phyloP scores from a whole-genome alignment of 164 flowering plant genomes.

The Dillenia turbinata region DNA sequence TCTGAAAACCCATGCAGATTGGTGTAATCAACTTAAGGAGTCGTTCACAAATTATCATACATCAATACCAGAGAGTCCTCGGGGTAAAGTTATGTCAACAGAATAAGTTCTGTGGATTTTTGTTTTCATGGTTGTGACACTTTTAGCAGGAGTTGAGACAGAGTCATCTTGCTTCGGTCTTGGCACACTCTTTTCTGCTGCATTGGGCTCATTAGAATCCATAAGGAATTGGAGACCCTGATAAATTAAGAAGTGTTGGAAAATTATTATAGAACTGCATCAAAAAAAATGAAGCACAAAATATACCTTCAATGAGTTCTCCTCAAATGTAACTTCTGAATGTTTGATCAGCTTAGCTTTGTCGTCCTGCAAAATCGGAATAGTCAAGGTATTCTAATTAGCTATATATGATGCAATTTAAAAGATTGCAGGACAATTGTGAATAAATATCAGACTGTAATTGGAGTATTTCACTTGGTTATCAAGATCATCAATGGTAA shows the following conservation, averaged over 20 bases:
- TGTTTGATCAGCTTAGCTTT: conserved; percentile 26
- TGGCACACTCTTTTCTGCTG: conserved; percentile 18
- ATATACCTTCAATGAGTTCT: conserved; percentile 38
- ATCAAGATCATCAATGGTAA: too few relatives aligned
- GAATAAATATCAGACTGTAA: neutral
- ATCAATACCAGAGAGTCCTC: too few relatives aligned
- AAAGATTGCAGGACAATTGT: neutral
- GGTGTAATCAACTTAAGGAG: too few relatives aligned
- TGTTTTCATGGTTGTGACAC: conserved; percentile 18
- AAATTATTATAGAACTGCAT: too few relatives aligned
- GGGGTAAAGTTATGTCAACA: conserved; percentile 40
- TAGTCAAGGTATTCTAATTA: neutral
- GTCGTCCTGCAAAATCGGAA: conserved; percentile 30
- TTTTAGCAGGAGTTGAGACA: conserved; percentile 16
- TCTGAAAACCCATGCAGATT: too few relatives aligned
- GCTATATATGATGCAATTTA: too few relatives aligned
- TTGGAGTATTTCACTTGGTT: too few relatives aligned
- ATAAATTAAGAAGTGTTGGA: neutral
- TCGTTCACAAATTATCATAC: too few relatives aligned
- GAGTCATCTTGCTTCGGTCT: conserved; percentile 14
- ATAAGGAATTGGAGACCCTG: conserved; percentile 76
- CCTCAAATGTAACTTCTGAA: conserved; percentile 32
- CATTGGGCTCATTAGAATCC: conserved; percentile 30
- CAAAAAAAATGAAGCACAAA: neutral
- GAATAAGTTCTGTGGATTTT: conserved; percentile 63